Conservation (phyloP, 164 flowering plant genomes). For the Magnolia kwangsiensis region DNA sequence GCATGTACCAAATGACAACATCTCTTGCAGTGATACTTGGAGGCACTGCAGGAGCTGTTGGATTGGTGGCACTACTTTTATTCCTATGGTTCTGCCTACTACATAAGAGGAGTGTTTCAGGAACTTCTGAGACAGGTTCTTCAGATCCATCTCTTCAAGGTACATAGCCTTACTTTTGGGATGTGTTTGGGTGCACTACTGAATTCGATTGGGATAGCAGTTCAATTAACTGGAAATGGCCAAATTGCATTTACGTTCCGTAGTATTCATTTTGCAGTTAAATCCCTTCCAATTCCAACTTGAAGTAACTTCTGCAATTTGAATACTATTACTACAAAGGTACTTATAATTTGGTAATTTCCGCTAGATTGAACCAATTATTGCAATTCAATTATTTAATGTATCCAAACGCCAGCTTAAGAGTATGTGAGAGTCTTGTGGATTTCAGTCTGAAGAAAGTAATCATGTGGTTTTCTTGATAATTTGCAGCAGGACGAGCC, state of each 20-base stretch:
- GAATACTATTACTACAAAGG: no score
- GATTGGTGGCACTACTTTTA: conserved; percentile 56
- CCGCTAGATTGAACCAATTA: background rate
- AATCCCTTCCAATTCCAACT: no score
- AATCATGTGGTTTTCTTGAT: conserved; percentile 6
- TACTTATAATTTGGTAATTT: no score
- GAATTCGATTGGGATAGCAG: no score
- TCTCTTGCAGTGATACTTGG: conserved; percentile 85
- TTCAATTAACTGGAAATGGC: no score
- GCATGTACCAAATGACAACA: conserved; percentile 74
- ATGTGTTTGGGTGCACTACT: background rate
- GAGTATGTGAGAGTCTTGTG: background rate
- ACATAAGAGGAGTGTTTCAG: conserved; percentile 44
- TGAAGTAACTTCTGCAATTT: no score
- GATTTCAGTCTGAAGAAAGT: background rate
- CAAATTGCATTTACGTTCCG: no score
- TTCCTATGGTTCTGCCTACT: conserved; percentile 58
- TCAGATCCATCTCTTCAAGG: conserved; percentile 84
- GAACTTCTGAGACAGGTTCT: conserved; percentile 86
- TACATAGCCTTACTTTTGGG: conserved; percentile 13
- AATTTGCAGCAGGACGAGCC: conserved; percentile 51
- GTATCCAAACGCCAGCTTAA: background rate
- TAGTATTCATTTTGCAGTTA: no score
- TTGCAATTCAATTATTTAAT: background rate
- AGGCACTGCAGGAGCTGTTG: conserved; percentile 96